Base-by-base conservation (phyloP, 2,329 filamentous ascomycete species). In the Xylariaceae sp. region DNA sequence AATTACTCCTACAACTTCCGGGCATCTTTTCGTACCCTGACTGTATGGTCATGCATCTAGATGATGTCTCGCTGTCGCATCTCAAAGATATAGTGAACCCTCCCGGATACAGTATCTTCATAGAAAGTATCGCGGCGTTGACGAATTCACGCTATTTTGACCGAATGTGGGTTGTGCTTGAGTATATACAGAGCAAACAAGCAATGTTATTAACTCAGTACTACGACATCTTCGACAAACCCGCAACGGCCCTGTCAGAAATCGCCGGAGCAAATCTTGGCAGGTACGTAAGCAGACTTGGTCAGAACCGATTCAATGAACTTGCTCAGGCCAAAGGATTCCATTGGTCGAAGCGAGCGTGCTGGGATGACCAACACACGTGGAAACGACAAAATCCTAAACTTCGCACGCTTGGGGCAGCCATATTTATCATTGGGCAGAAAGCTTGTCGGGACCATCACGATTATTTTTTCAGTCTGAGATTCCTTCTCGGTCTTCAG, bases 131-230 rank as follows among this genome's bases (percentile, higher is more conserved):
- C 27, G 45, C 51, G 10, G 32, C 50, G 23, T 16, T 50, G 33
- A 55, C 51, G 13, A 53, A 49, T 32, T 39, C 50, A 26, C 44
- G 37, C 24, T 53, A 53, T 27, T 53, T 53, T 6, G 50, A 49
- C 21, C 50, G 50, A 5, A 53, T 53, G 50, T 53, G 50, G 50
- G 50, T 53, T 43, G 50, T 49, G 3, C 50, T 53, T 13, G 50
- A 53, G 44, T 53, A 53, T 24, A 49, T 53, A 49, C 50, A 53
- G 33, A 49, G 50, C 18, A 16, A 44, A 39, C 33, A 49, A 3
- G 43, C 50, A 21, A 15, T 16, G 4, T 32, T 53, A 20, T 20
- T 53, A 11, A 48, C 37, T 20, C 30, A 39, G 41, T 53, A 48
- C 24, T 53, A 53, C 20, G 50, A 49, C 20, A 24, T 53, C 21